Percentiles rank a stretch among this genome's conserved stretches.
These are phyloP conservation scores for Tieghemostelium lacteum DNA, from an alignment of 78 protist genomes.

Conservation along the genomic window DNA sequence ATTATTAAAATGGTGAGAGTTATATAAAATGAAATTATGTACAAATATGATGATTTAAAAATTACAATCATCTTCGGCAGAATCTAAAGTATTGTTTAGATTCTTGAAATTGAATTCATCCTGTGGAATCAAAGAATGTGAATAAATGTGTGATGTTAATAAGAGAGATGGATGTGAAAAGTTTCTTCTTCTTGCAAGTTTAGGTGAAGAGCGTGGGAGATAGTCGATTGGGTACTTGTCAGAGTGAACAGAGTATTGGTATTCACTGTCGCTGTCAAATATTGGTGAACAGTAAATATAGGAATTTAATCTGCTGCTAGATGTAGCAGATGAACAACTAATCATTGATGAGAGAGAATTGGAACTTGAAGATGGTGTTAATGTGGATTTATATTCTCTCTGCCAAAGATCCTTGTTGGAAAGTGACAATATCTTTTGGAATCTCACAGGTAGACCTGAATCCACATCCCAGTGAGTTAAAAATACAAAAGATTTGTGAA, in stretches of 20 bases:
- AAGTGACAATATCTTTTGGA: conserved; percentile 15
- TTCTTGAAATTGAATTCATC: conserved; percentile 6
- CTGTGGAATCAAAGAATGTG: conserved; percentile 47
- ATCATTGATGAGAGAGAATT: too few relatives aligned
- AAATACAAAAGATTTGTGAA: conserved; percentile 26
- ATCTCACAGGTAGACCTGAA: conserved; percentile 19
- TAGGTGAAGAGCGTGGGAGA: background rate
- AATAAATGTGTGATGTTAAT: conserved; percentile 59
- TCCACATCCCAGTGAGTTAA: conserved; percentile 65
- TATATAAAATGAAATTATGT: too few relatives aligned
- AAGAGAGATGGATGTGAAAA: conserved; percentile 42
- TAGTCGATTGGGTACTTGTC: conserved; percentile 66
- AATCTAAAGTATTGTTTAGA: too few relatives aligned
- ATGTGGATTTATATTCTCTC: background rate
- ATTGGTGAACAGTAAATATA: conserved; percentile 71
- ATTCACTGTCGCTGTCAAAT: conserved; percentile 7
- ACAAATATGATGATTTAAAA: too few relatives aligned
- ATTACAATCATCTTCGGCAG: too few relatives aligned
- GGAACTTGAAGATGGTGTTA: background rate
- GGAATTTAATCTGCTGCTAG: too few relatives aligned
- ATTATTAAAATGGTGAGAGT: too few relatives aligned
- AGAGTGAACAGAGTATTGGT: background rate
- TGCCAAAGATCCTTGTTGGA: conserved; percentile 52
- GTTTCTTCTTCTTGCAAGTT: background rate
- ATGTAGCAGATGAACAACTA: too few relatives aligned